A percentile compares a stretch with the other conserved stretches of the same genome.
Conservation (phyloP, 1,284 basidiomycete species). For the Ceratobasidium sp. region DNA sequence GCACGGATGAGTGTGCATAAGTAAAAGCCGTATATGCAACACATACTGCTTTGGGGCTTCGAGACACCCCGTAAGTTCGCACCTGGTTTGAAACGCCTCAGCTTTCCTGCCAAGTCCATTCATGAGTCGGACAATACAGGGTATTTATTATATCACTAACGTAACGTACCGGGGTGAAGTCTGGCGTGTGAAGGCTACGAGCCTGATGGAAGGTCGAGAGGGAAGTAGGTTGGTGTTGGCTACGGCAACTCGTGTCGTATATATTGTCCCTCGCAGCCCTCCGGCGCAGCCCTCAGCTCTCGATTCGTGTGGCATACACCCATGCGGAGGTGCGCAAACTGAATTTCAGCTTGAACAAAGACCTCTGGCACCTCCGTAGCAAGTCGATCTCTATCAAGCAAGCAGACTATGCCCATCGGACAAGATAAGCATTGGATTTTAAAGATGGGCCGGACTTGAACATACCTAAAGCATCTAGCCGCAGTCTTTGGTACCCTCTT, state of each 20-base stretch:
- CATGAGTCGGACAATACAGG: no score
- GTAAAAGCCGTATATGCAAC: background rate
- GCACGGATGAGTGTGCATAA: background rate
- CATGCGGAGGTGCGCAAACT: background rate
- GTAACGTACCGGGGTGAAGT: background rate
- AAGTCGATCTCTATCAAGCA: background rate
- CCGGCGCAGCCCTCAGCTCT: background rate
- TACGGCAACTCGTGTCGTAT: background rate
- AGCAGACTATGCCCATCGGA: background rate
- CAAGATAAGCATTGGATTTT: background rate
- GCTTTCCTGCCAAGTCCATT: background rate
- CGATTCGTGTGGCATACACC: background rate
- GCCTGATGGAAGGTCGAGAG: background rate
- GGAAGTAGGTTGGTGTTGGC: background rate
- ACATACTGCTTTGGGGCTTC: background rate
- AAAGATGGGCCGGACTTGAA: background rate
- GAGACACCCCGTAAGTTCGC: background rate
- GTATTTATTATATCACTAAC: background rate
- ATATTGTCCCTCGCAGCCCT: background rate
- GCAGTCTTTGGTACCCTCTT: background rate
- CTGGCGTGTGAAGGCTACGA: background rate
- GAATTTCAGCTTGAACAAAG: background rate
- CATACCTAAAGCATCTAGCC: background rate
- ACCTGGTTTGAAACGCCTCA: background rate
- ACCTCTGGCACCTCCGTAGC: background rate